Base-by-base conservation (phyloP, 1,284 basidiomycete genomes). In the Ceratorhiza oryzae-sativae region DNA sequence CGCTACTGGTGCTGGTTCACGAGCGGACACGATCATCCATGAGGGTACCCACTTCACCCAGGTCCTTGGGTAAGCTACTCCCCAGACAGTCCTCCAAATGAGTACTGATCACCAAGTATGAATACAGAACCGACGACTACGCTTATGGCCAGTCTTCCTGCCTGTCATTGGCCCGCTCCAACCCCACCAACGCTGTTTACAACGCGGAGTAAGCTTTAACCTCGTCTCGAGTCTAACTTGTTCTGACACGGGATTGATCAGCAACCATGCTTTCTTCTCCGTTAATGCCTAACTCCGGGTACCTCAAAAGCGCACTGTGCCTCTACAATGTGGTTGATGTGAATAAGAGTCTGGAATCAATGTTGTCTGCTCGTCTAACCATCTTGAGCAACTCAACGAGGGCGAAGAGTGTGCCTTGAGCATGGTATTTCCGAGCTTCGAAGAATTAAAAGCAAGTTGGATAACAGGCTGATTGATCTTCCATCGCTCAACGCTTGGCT, bases 11-110 rank as follows among this genome's bases (percentile, higher is more conserved):
- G 56, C 72, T n/a, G 65, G 67, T 23, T 73, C 72, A 46, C 30
- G 49, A 8, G 63, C 55, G 2, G 71, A 65, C 10, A 72, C 72
- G 13, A 56, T 73, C 36, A 60, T 73, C 27, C 72, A 71, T 41
- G 72, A 73, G 42, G 68, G 48, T 10, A 59, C 63, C 27, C 65
- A 73, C 65, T 73, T 73, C 30, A 73, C 70, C 12, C 42, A 58
- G 34, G 60, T 63, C 32, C 58, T 53, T 18, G 72, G 58, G 49
- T 67, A 32, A 55, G 49, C 18, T 13, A 30, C n/a, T 34, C 6
- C 42, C 10, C 12, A 42, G 2, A 25, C 20, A 42, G 6, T 34
- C 15, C 25, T 6, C 18, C 18, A 2, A 13, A n/a, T 23, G 5
- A 18, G n/a, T 32, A 18, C 18, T 45, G 10, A 45, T 18, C 42